Percentiles rank a stretch among this genome's conserved stretches.
Conservation (phyloP, 106 monocot species). For the Chionographis japonica region DNA sequence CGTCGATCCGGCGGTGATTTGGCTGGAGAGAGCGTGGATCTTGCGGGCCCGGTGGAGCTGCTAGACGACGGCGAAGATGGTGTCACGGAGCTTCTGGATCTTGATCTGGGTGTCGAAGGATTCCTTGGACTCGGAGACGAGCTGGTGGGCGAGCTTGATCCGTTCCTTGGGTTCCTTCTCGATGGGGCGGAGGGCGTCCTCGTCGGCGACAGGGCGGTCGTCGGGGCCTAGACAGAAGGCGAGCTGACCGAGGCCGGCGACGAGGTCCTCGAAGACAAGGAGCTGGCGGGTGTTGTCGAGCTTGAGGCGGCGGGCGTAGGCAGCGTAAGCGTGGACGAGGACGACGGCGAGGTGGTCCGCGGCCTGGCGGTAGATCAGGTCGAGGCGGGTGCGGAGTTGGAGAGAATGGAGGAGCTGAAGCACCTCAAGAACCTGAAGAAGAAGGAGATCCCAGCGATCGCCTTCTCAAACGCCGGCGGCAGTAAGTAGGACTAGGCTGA, state of each 20-base stretch:
- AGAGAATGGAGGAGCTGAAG: conserved; percentile 60
- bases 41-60: conserved; percentile 69
- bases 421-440: conserved; percentile 93
- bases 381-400: conserved; percentile 42
- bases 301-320: conserved; percentile 70
- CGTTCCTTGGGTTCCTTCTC: conserved; percentile 86
- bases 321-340: conserved; percentile 73
- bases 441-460: conserved; percentile 95
- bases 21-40: conserved; percentile 37
- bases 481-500: conserved; percentile 45
- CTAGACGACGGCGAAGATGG: conserved; percentile 80
- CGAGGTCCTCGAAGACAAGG: conserved; percentile 35
- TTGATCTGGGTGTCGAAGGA: conserved; percentile 94
- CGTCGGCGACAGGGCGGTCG: conserved; percentile 25
- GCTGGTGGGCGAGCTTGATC: conserved; percentile 60
- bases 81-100: conserved; percentile 97
- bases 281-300: conserved; percentile 61
- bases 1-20: conserved; percentile 69
- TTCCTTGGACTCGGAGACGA: conserved; percentile 71
- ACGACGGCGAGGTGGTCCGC: conserved; percentile 65
- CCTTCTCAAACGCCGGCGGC: conserved; percentile 35
- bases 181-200: conserved; percentile 43
- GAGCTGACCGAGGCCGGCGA: conserved; percentile 37
- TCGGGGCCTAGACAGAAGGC: conserved; percentile 31
- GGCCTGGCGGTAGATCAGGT: conserved; percentile 67